These are phyloP conservation scores for Arabidopsis arenosa DNA, from an alignment of 345 rosid species.

Conservation along the genomic window DNA sequence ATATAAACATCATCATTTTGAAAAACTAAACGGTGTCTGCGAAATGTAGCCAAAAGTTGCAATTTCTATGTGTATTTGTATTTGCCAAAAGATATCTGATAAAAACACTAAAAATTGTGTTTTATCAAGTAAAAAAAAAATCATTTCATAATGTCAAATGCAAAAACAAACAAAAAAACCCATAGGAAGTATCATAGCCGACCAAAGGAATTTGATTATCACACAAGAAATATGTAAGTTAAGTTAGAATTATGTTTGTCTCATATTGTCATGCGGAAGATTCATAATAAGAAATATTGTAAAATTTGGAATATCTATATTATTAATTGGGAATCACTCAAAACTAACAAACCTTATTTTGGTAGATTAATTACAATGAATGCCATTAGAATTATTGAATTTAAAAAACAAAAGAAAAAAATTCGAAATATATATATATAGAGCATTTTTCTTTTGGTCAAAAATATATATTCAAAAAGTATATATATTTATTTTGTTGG, in stretches of 20 bases:
- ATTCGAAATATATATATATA: no score
- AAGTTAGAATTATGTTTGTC: background rate
- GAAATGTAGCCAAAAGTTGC: background rate
- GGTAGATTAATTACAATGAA: no score
- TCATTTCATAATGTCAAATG: background rate
- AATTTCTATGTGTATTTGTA: background rate
- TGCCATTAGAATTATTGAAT: no score
- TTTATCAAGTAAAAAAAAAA: background rate
- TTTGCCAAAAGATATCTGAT: background rate
- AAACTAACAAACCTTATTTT: no score
- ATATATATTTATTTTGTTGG: no score
- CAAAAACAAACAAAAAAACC: background rate
- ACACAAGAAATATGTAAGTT: constrained; percentile 6
- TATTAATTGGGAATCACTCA: no score
- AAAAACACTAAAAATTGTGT: background rate
- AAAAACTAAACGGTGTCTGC: background rate
- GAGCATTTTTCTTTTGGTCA: no score
- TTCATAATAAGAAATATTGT: background rate
- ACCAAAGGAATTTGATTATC: background rate
- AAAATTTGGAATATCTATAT: constrained; percentile 11
- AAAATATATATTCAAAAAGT: no score
- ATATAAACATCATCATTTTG: background rate
- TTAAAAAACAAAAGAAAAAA: no score
- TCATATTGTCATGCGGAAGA: constrained; percentile 14
- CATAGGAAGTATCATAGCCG: background rate